Percentiles rank a stretch among this genome's conserved stretches.
Conservation (phyloP, 352 stramenopile genomes). For the Pythium phragmitis region DNA sequence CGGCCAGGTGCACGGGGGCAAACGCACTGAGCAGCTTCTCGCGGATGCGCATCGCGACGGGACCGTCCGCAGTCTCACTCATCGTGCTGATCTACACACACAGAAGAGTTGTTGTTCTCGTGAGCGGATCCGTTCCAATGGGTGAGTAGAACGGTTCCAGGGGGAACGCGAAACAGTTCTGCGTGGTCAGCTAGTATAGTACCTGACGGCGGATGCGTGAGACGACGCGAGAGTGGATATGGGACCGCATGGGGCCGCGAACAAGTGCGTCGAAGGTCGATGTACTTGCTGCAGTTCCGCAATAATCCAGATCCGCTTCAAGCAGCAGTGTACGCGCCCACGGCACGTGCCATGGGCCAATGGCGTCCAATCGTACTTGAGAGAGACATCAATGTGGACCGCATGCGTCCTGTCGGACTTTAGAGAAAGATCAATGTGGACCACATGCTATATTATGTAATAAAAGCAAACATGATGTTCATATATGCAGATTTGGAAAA, state of each 20-base stretch:
- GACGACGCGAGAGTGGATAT: constrained; percentile 20
- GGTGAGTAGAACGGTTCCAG: background rate
- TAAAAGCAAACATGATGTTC: background rate
- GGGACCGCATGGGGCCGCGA: constrained; percentile 10
- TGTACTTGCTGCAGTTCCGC: background rate
- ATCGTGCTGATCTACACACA: constrained; percentile 31
- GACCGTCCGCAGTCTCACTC: constrained; percentile 28
- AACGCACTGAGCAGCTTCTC: constrained; percentile 68
- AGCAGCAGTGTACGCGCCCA: background rate
- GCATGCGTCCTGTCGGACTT: background rate
- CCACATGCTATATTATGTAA: too few relatives aligned
- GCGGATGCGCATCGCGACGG: constrained; percentile 60
- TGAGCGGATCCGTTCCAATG: background rate
- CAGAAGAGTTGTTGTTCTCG: background rate
- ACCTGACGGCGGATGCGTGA: constrained; percentile 11
- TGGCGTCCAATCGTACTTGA: background rate
- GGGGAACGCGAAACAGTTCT: background rate
- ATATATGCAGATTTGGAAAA: background rate
- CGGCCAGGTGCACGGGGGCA: constrained; percentile 67
- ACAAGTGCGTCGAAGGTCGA: background rate
- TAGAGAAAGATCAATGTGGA: background rate
- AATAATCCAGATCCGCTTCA: background rate
- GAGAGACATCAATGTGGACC: background rate
- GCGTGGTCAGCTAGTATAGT: background rate
- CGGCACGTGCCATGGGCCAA: constrained; percentile 19